Evolutionary conservation across 2,329 filamentous ascomycete genomes (phyloP).

Genomic region (Beauveria scarabaeidicola): DNA sequence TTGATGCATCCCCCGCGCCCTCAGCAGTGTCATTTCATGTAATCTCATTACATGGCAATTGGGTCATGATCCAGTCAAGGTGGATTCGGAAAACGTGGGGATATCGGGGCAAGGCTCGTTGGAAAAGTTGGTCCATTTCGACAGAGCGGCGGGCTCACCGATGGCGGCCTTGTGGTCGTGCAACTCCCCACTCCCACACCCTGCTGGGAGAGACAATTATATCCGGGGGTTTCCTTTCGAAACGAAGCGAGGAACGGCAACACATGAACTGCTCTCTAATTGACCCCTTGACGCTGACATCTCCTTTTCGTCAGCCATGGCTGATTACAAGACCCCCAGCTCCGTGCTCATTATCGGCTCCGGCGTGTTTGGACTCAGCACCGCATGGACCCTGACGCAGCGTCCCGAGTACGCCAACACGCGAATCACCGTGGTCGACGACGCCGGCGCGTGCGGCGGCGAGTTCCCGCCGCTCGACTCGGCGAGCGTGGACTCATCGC

Average conservation of each 20-base stretch:
- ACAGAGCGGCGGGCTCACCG: background rate
- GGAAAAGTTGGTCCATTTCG: background rate
- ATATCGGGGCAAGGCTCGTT: background rate
- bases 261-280: background rate
- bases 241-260: background rate
- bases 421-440: conserved; percentile 52
- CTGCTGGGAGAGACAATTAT: background rate
- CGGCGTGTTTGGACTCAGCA: conserved; percentile 54
- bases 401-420: conserved; percentile 46
- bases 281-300: background rate
- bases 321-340: conserved; percentile 25
- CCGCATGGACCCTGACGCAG: conserved; percentile 59
- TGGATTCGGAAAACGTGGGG: background rate
- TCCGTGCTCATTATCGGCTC: conserved; percentile 61
- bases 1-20: background rate
- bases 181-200: background rate
- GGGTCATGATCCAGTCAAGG: background rate
- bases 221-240: background rate
- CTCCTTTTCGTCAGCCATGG: background rate
- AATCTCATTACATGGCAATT: background rate
- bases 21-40: background rate
- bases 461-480: conserved; percentile 54
- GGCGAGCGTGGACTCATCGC: conserved; percentile 54
- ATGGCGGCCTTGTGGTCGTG: background rate
- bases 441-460: conserved; percentile 30